A percentile compares a stretch with the other conserved stretches of the same genome.
Conservation (phyloP, 257 asterid species). For the Nicotiana noctiflora region DNA sequence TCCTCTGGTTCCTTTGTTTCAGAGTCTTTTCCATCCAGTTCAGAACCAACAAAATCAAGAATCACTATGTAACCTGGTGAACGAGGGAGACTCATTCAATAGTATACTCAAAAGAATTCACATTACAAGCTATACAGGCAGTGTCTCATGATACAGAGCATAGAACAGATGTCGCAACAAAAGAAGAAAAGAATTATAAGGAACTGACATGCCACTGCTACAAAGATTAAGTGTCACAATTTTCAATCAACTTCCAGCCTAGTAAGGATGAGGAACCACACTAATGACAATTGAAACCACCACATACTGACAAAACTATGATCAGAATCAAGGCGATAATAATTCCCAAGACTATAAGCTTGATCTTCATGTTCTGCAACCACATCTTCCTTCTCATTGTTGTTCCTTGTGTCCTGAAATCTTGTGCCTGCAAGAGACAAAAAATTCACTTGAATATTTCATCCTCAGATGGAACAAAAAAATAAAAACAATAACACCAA, state of each 20-base stretch:
- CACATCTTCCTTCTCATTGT: slow-evolving; percentile 91
- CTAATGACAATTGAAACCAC: slow-evolving; percentile 66
- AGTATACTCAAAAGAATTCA: slow-evolving; percentile 29
- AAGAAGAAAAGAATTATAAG: slow-evolving; percentile 6
- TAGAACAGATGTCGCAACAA: slow-evolving; percentile 19
- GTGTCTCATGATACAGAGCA: slow-evolving; percentile 26
- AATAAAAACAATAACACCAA: background rate
- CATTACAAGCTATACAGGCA: slow-evolving; percentile 53
- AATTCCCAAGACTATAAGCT: slow-evolving; percentile 85
- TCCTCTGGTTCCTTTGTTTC: background rate
- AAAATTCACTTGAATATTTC: background rate
- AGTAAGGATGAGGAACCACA: background rate
- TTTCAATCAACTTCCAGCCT: slow-evolving; percentile 18
- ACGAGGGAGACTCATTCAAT: slow-evolving; percentile 8
- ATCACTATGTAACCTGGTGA: background rate
- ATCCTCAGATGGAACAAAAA: background rate
- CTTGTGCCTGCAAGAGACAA: slow-evolving; percentile 62
- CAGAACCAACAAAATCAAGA: background rate
- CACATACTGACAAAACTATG: slow-evolving; percentile 77
- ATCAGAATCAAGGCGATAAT: slow-evolving; percentile 81
- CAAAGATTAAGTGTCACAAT: slow-evolving; percentile 19
- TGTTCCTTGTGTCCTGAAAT: slow-evolving; percentile 92
- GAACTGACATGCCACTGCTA: slow-evolving; percentile 12
- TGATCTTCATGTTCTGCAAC: slow-evolving; percentile 90
- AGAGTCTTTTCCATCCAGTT: background rate